Base-by-base conservation (phyloP, 108 stramenopile genomes). In the Fragilaria crotonensis region DNA sequence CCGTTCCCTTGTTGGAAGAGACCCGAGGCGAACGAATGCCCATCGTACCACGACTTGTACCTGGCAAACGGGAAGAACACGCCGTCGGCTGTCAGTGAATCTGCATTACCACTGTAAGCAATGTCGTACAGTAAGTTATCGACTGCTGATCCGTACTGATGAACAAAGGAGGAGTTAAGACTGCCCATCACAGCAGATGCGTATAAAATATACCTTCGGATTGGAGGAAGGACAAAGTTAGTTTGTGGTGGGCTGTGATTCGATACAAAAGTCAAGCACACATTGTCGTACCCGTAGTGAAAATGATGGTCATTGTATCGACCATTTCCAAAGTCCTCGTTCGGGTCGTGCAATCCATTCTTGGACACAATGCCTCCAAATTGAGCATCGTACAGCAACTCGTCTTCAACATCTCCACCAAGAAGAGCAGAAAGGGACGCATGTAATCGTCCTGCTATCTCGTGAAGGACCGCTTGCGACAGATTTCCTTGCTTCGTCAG, bases 1-100 rank as follows among this genome's bases (percentile, higher is more conserved):
- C 96, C 97, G 57, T 96, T 76, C 9, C 76, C 90, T 61, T 85
- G 86, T 45, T 82, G 85, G 67, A 92, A 92, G 45, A 92, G 47
- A 25, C 90, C 90, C 33, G 87, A 81, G 17, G 87, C 90, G 67
- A 79, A 91, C 14, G 86, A 88, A 41, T 91, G 90, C n/a, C 87
- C 87, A 57, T 92, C 90, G 60, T 82, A 92, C 90, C 90, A 92
- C 14, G 83, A 83, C 45, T 79, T 85, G 56, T 92, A 86, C 41
- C 90, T 66, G 2, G 90, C 75, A 23, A 80, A 60, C 7, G 90
- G 90, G 33, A 92, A 92, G 62, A 85, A 86, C 17, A 57, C 73
- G 20, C 59, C 64, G 11, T 50, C 54, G 3, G 46, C 48, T 23
- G 33, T 62, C 20, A 25, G 57, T 11, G 77, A 66, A 30, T 76